Conservation (phyloP, 2,329 filamentous ascomycete species). For the Akanthomyces lecanii region DNA sequence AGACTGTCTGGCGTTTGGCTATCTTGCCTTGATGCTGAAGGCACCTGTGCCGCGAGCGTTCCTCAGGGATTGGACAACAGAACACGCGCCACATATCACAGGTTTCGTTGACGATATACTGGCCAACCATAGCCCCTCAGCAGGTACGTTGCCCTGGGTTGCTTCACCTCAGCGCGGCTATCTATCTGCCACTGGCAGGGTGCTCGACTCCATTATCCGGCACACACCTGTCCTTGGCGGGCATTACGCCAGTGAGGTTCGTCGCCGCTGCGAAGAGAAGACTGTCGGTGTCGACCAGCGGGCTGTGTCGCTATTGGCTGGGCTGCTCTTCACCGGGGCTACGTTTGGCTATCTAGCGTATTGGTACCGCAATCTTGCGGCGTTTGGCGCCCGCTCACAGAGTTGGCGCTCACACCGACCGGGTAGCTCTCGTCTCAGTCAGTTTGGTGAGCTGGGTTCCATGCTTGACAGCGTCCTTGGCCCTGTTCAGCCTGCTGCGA, state of each 20-base stretch:
- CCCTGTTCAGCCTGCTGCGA: conserved; percentile 21
- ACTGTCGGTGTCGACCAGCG: conserved; percentile 31
- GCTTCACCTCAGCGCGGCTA: conserved; percentile 22
- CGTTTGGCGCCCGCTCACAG: conserved; percentile 43
- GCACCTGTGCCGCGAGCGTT: conserved; percentile 41
- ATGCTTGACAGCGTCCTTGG: conserved; percentile 38
- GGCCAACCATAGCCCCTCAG: conserved; percentile 20
- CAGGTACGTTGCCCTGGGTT: conserved; percentile 27
- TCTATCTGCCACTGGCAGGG: conserved; percentile 27
- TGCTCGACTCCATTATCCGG: conserved; percentile 33
- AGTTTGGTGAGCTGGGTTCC: conserved; percentile 45
- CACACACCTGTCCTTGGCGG: conserved; percentile 34
- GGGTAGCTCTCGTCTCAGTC: conserved; percentile 32
- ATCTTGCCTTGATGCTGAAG: conserved; percentile 67
- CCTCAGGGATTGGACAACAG: conserved; percentile 38
- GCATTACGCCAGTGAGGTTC: conserved; percentile 34
- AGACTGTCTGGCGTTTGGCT: conserved; percentile 78
- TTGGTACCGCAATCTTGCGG: conserved; percentile 38
- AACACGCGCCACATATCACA: conserved; percentile 28
- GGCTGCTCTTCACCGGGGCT: conserved; percentile 34
- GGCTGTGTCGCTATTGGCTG: conserved; percentile 29
- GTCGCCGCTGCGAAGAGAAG: conserved; percentile 32
- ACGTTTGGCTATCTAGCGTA: conserved; percentile 37
- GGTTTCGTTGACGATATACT: conserved; percentile 32
- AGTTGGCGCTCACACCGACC: conserved; percentile 35